These are phyloP conservation scores for Scheffersomyces amazonensis DNA, from an alignment of 805 yeast genomes.

Conservation along the genomic window DNA sequence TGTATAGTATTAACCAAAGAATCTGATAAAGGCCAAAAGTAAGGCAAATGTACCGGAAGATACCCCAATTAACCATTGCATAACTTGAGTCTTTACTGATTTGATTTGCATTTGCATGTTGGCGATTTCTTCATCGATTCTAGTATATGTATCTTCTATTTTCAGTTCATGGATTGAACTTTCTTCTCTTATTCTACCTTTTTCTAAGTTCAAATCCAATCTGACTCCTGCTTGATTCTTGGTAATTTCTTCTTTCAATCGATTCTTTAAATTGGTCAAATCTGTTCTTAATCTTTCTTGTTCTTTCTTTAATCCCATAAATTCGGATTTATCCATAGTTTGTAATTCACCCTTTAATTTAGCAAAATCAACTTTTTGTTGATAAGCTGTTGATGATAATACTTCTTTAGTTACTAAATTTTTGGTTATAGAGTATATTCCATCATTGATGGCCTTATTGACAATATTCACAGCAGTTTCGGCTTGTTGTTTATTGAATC, in stretches of 20 bases:
- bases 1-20: slow-evolving; percentile 63
- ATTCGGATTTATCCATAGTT: slow-evolving; percentile 82
- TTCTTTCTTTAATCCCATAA: slow-evolving; percentile 76
- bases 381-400: slow-evolving; percentile 81
- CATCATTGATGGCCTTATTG: slow-evolving; percentile 73
- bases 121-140: slow-evolving; percentile 92
- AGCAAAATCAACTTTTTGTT: slow-evolving; percentile 95
- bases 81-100: slow-evolving; percentile 90
- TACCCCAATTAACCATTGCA: slow-evolving; percentile 98
- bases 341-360: slow-evolving; percentile 90
- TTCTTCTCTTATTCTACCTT: slow-evolving; percentile 94
- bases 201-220: slow-evolving; percentile 86
- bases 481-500: slow-evolving; percentile 70
- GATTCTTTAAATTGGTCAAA: slow-evolving; percentile 79
- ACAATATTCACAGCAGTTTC: slow-evolving; percentile 75
- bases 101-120: slow-evolving; percentile 95
- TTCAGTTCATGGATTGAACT: slow-evolving; percentile 88
- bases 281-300: slow-evolving; percentile 83
- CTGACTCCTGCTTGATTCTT: slow-evolving; percentile 88
- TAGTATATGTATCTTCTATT: slow-evolving; percentile 90
- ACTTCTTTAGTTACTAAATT: slow-evolving; percentile 84
- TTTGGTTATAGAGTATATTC: slow-evolving; percentile 69
- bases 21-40: slow-evolving; percentile 85
- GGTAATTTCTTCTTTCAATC: slow-evolving; percentile 86
- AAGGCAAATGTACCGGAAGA: slow-evolving; percentile 97